Percentiles rank a stretch among this genome's conserved stretches.
These are phyloP conservation scores for Fusarium mundagurra DNA, from an alignment of 2,329 filamentous ascomycete genomes.

Conservation along the genomic window DNA sequence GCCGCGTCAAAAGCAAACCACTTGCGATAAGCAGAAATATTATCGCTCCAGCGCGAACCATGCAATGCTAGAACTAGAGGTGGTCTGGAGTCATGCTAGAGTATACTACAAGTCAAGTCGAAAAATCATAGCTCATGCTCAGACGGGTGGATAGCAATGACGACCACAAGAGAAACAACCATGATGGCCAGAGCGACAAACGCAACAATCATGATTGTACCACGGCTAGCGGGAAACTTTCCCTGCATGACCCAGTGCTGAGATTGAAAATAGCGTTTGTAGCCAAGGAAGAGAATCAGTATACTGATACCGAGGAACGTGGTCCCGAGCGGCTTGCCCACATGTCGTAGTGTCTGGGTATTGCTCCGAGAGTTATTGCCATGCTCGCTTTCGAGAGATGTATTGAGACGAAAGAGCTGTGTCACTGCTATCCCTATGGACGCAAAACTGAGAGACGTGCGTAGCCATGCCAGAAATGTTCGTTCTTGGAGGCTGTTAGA, in stretches of 20 bases:
- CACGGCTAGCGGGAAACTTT: constrained; percentile 82
- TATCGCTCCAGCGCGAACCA: neutral
- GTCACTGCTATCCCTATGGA: constrained; percentile 86
- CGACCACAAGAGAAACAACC: constrained; percentile 67
- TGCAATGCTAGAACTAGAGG: neutral
- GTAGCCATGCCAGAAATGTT: constrained; percentile 86
- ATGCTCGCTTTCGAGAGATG: constrained; percentile 58
- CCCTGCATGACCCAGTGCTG: constrained; percentile 83
- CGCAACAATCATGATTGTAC: constrained; percentile 76
- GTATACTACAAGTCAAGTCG: neutral
- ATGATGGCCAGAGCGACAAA: constrained; percentile 72
- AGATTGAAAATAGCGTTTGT: constrained; percentile 79
- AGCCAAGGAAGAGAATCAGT: constrained; percentile 78
- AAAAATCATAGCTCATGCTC: constrained; percentile 28
- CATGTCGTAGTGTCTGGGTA: constrained; percentile 62
- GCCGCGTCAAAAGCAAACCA: constrained; percentile 5
- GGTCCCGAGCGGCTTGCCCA: constrained; percentile 75
- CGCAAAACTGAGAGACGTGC: constrained; percentile 83
- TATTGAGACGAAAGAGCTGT: constrained; percentile 86
- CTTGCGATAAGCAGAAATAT: neutral
- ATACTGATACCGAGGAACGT: constrained; percentile 82
- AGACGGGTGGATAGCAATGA: constrained; percentile 63
- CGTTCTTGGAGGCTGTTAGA: constrained; percentile 64
- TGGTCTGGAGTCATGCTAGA: neutral
- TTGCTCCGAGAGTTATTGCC: constrained; percentile 44